Percentiles rank a stretch among this genome's conserved stretches.
phyloP scores from a whole-genome alignment of 129 eudicot genomes.

The Flaveria brownii region DNA sequence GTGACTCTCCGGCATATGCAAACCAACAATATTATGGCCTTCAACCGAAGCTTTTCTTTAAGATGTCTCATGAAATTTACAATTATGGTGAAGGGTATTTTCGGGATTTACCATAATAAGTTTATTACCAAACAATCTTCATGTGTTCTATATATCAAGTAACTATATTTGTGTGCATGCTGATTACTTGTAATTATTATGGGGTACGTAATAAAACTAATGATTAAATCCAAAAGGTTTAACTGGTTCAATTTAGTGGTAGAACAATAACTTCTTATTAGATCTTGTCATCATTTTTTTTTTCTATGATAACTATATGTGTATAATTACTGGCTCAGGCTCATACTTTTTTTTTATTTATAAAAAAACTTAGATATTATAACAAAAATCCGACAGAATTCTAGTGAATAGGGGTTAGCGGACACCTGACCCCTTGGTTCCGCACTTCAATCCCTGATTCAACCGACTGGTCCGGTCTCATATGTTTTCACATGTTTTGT shows the following conservation, averaged over 20 bases:
- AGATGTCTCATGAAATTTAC: constrained; percentile 99
- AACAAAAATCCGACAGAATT: too few species aligned
- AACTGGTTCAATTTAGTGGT: too few species aligned
- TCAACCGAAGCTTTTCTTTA: constrained; percentile 96
- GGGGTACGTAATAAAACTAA: neutral
- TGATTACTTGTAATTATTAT: neutral
- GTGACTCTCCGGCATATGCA: constrained; percentile 48
- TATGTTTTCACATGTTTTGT: neutral
- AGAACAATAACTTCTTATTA: too few species aligned
- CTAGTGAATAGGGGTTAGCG: too few species aligned
- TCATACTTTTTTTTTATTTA: too few species aligned
- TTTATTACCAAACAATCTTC: neutral
- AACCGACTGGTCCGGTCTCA: neutral
- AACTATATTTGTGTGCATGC: neutral
- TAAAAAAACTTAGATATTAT: too few species aligned
- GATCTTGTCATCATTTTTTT: too few species aligned
- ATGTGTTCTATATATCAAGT: neutral
- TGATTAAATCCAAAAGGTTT: too few species aligned
- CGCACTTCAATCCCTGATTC: neutral
- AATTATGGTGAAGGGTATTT: constrained; percentile 98
- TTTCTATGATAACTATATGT: too few species aligned
- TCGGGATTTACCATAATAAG: neutral
- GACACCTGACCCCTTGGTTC: too few species aligned
- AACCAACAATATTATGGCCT: constrained; percentile 69
- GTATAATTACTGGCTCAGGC: too few species aligned